phyloP scores from a whole-genome alignment of 495 filamentous ascomycete species.

The Glutinoglossum americanum region DNA sequence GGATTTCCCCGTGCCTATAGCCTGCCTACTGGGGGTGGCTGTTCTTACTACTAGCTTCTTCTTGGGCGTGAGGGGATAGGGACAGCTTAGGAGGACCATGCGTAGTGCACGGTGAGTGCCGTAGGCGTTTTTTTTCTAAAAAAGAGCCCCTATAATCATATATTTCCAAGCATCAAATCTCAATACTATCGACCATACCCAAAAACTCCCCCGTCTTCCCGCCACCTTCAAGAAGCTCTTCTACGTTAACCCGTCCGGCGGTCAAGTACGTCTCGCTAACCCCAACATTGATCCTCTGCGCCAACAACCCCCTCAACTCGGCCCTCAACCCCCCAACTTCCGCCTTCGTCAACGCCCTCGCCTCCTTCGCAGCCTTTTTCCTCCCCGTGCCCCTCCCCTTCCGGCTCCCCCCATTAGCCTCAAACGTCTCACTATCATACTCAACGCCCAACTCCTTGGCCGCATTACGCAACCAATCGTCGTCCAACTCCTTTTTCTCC shows the following conservation, averaged over 20 bases:
- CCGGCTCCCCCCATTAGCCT: constrained; percentile 30
- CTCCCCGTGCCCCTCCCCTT: constrained; percentile 47
- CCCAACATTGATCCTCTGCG: constrained; percentile 64
- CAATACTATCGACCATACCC: constrained; percentile 33
- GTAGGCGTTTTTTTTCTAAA: too few species aligned
- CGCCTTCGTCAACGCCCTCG: constrained; percentile 39
- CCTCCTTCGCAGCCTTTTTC: constrained; percentile 53
- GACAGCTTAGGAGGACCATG: too few species aligned
- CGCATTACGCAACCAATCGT: constrained; percentile 62
- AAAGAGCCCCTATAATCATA: too few species aligned
- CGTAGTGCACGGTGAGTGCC: too few species aligned
- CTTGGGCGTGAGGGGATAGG: too few species aligned
- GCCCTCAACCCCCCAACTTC: constrained; percentile 41
- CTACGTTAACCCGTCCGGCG: constrained; percentile 57
- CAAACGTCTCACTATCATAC: constrained; percentile 73
- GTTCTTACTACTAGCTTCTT: too few species aligned
- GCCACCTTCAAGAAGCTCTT: constrained; percentile 41
- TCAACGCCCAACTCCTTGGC: constrained; percentile 91
- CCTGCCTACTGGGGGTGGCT: too few species aligned
- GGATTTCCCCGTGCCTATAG: too few species aligned
- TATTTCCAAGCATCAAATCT: constrained; percentile 16
- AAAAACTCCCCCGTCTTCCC: constrained; percentile 37
- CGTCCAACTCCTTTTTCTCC: constrained; percentile 61
- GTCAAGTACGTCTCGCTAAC: constrained; percentile 84
- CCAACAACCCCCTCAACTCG: constrained; percentile 43